A percentile compares a stretch with the other conserved stretches of the same genome.
phyloP scores from a whole-genome alignment of 1,139 yeast species.

The Sugiyamaella pinicola region DNA sequence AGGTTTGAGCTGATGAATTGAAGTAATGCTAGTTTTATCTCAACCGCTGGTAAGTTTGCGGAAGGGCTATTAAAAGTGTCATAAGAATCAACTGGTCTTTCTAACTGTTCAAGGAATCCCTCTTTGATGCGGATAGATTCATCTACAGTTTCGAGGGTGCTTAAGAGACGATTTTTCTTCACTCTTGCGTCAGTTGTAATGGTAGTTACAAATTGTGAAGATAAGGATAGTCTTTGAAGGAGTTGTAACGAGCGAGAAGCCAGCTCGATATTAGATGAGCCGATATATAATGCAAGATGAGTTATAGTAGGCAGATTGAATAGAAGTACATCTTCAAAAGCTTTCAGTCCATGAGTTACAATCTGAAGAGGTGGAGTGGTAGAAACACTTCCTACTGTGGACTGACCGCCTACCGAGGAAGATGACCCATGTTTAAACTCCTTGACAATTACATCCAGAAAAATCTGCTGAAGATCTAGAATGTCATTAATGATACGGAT shows the following conservation, averaged over 20 bases:
- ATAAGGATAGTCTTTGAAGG: slow-evolving; percentile 53
- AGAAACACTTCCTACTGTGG: slow-evolving; percentile 4
- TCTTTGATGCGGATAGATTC: slow-evolving; percentile 68
- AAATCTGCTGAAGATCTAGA: slow-evolving; percentile 55
- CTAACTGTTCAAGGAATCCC: slow-evolving; percentile 73
- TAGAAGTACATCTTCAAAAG: slow-evolving; percentile 70
- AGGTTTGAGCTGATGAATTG: slow-evolving; percentile 60
- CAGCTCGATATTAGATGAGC: slow-evolving; percentile 53
- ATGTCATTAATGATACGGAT: slow-evolving; percentile 53
- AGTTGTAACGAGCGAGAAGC: slow-evolving; percentile 58
- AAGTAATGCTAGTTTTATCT: slow-evolving; percentile 59
- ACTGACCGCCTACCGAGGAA: slow-evolving; percentile 3
- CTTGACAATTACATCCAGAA: slow-evolving; percentile 35
- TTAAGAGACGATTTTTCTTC: slow-evolving; percentile 64
- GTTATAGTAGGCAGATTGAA: slow-evolving; percentile 70
- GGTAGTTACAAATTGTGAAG: slow-evolving; percentile 49
- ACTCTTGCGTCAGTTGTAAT: slow-evolving; percentile 44
- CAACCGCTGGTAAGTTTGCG: slow-evolving; percentile 38
- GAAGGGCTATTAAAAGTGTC: slow-evolving; percentile 24
- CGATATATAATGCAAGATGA: slow-evolving; percentile 70
- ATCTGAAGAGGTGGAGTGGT: slow-evolving; percentile 36
- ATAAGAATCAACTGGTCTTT: slow-evolving; percentile 44
- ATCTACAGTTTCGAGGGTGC: slow-evolving; percentile 71
- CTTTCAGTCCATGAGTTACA: slow-evolving; percentile 62
- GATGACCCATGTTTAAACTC: slow-evolving; percentile 25